These are phyloP conservation scores for Blastocystis hominis DNA, from an alignment of 352 stramenopile genomes.

Conservation along the genomic window DNA sequence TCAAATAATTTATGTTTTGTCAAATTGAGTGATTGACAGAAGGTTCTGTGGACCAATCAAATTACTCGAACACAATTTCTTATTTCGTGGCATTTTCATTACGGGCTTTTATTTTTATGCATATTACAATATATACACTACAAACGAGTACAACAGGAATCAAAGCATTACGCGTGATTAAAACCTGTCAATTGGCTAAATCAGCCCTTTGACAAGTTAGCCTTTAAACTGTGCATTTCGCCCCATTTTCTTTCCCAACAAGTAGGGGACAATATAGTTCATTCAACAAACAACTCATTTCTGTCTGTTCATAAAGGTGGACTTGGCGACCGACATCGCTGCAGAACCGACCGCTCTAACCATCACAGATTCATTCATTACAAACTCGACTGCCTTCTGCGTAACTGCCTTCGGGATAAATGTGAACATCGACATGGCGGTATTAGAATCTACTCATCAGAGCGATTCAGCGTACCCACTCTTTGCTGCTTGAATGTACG, in stretches of 20 bases:
- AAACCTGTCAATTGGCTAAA: neutral
- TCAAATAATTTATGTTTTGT: neutral
- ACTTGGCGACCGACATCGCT: conserved; percentile 10
- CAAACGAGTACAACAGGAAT: too few species aligned
- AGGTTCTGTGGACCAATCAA: too few species aligned
- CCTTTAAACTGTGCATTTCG: neutral
- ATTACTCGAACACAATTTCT: too few species aligned
- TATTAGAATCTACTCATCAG: conserved; percentile 11
- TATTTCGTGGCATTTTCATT: too few species aligned
- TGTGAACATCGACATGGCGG: conserved; percentile 23
- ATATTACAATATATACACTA: too few species aligned
- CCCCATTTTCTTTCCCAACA: neutral
- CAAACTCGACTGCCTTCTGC: conserved; percentile 27
- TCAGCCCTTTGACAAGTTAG: neutral
- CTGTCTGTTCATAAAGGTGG: neutral
- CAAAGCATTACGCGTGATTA: neutral
- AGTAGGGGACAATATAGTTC: neutral
- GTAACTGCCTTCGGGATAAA: conserved; percentile 32
- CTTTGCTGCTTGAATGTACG: conserved; percentile 6
- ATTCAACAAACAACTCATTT: neutral
- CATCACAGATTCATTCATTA: neutral
- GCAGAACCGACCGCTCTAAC: neutral
- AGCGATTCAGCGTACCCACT: neutral
- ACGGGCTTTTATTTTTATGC: too few species aligned
- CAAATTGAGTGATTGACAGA: too few species aligned